phyloP scores from a whole-genome alignment of 495 filamentous ascomycete species.

The Xylaria curta region DNA sequence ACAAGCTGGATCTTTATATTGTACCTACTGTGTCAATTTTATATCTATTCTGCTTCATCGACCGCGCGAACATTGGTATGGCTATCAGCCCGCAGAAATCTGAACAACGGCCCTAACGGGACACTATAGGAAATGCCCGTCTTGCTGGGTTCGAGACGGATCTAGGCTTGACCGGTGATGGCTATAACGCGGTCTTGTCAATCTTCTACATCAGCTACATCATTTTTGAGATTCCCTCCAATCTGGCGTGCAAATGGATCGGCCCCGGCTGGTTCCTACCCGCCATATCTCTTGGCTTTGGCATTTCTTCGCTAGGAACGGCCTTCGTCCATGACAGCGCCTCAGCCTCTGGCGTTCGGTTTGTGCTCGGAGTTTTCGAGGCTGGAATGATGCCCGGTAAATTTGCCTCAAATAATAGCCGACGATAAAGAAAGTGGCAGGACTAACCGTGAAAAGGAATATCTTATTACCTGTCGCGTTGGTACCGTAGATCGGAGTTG shows the following conservation, averaged over 20 bases:
- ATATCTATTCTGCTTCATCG: constrained; percentile 69
- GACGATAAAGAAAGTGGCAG: background rate
- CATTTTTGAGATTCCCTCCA: constrained; percentile 70
- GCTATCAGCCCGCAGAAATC: background rate
- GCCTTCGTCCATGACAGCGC: constrained; percentile 49
- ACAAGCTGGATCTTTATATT: constrained; percentile 59
- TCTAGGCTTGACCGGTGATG: constrained; percentile 65
- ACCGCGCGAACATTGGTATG: constrained; percentile 68
- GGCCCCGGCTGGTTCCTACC: constrained; percentile 73
- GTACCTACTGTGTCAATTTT: constrained; percentile 62
- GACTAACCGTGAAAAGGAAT: constrained; percentile 48
- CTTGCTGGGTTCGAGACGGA: constrained; percentile 68
- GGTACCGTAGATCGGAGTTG: constrained; percentile 72
- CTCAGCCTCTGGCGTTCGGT: constrained; percentile 53
- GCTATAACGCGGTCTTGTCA: constrained; percentile 72
- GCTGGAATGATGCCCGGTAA: constrained; percentile 70
- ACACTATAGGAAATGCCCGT: constrained; percentile 50
- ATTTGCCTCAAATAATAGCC: background rate
- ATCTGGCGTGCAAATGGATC: constrained; percentile 67
- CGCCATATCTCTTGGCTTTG: constrained; percentile 53
- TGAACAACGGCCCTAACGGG: background rate
- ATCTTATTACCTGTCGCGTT: constrained; percentile 73
- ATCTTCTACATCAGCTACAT: constrained; percentile 75
- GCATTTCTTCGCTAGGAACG: constrained; percentile 47
- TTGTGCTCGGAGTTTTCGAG: constrained; percentile 69